Base-by-base conservation (phyloP, 2,329 filamentous ascomycete species). In the Diplodia mutila region DNA sequence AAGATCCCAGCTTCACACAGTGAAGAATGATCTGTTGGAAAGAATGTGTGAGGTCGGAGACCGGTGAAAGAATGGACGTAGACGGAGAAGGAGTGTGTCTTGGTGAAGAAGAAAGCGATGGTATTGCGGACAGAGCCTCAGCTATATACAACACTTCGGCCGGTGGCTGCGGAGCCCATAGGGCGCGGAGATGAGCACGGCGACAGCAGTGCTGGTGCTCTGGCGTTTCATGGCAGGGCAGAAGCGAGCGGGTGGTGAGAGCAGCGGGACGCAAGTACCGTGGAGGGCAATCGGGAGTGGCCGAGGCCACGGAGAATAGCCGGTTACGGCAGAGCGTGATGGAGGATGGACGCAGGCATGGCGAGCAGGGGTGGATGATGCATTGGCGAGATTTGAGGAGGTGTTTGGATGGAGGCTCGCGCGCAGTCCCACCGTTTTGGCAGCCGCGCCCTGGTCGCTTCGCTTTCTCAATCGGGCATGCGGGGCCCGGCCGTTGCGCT, bases 1-100 rank as follows among this genome's bases (percentile, higher is more conserved):
- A 51, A 32, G 48, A 67, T 67, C 59, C 66, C 66, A 67, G 66
- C 66, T 67, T 64, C 66, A 67, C 55, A 21, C 66, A 67, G 59
- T 67, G 66, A 64, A 67, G 66, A 63, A 63, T 63, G 49, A 64
- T 54, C 49, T 27, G 23, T 9, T n/a, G 51, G 66, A 67, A 67
- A 63, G 66, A 67, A 57, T 27, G 66, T 67, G 46, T 46, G 66
- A 29, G 55, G 64, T 66, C 64, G 64, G 52, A 66, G 64, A 66
- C 64, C 64, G 63, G 32, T 57, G 59, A 67, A 67, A 57, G 59
- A 67, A 67, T 25, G 55, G 34, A 61, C 51, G 32, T 53, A 25
- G 66, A 67, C 57, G 34, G 66, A 63, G 59, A 52, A 55, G 52
- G 66, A 64, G 37, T 54, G 57, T 48, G 46, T 67, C 65, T 67